Conservation (phyloP, 345 rosid species). For the Brassica juncea region DNA sequence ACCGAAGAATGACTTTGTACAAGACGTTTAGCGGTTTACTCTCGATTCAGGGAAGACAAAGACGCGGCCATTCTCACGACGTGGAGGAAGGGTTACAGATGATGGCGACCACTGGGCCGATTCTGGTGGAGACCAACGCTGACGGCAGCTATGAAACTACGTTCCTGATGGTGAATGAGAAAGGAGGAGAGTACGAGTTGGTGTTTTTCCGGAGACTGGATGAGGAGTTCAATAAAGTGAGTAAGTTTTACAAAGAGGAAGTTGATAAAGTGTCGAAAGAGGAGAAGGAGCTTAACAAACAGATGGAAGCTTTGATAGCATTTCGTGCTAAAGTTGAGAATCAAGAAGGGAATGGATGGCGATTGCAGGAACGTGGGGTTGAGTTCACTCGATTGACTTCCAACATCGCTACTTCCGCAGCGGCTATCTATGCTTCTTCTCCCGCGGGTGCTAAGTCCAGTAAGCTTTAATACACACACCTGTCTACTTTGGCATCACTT, state of each 20-base stretch:
- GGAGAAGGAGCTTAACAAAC: conserved; percentile 31
- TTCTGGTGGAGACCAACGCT: conserved; percentile 20
- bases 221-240: conserved; percentile 42
- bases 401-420: conserved; percentile 54
- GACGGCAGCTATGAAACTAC: conserved; percentile 25
- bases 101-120: not conserved
- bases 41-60: conserved; percentile 31
- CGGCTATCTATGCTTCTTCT: conserved; percentile 50
- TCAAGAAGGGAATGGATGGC: conserved; percentile 45
- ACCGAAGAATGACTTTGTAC: conserved; percentile 36
- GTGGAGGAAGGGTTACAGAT: conserved; percentile 37
- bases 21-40: conserved; percentile 49
- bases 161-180: conserved; percentile 43
- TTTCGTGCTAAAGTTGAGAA: conserved; percentile 67
- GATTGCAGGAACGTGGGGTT: conserved; percentile 22
- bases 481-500: not conserved
- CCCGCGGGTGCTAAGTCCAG: conserved; percentile 50
- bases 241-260: conserved; percentile 31
- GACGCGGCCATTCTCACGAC: conserved; percentile 19
- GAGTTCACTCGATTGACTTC: conserved; percentile 68
- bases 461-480: conserved; percentile 12
- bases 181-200: conserved; percentile 45
- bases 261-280: conserved; percentile 41
- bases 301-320: conserved; percentile 56
- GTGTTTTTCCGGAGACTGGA: conserved; percentile 44